Base-by-base conservation (phyloP, 805 yeast species). In the Yarrowia sp. region DNA sequence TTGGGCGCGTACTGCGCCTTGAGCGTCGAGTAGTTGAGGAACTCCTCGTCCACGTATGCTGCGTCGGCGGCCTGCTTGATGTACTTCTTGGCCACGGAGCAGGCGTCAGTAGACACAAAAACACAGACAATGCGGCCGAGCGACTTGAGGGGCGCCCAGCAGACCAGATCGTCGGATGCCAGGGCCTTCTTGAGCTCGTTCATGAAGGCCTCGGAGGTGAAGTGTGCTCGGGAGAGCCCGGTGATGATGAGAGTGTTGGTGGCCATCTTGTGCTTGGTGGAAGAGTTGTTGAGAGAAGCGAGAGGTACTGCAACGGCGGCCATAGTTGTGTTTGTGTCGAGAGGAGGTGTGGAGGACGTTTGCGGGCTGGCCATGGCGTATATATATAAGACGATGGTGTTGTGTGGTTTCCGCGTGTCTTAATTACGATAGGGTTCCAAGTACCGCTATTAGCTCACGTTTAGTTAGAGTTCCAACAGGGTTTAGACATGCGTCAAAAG, bases 71-170 rank as follows among this genome's bases (percentile, higher is more conserved):
- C 39, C 36, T 46, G 19, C 58, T 55, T 36, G 67, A 67, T 32
- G 33, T 36, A 24, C 61, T 60, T 16, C 65, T 65, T 18, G 36
- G 58, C 58, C 5, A 18, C 31, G 6, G 41, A 24, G 13, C 42
- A 51, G 8, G 58, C 65, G 21, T 47, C 62, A 12, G 61, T 47
- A 22, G 64, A 35, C 35, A 31, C 61, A 58, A 67, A 68, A 13
- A 68, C 70, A 14, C 65, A 68, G 14, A 68, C 46, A 35, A 68
- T 62, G 6, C 71, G 66, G 16, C 63, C 51, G 35, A 68, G 66
- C 6, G 65, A 56, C 60, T 66, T 68, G 44, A 68, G 63, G 9
- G 63, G 65, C 1, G 66, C 70, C 71, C 71, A 68, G 53, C 67
- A 66, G 21, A 64, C 63, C 16, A 51, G 32, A 4, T 31, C 31